A percentile compares a stretch with the other conserved stretches of the same genome.
Conservation (phyloP, 169 alveolate species). For the Cyclospora cayetanensis region DNA sequence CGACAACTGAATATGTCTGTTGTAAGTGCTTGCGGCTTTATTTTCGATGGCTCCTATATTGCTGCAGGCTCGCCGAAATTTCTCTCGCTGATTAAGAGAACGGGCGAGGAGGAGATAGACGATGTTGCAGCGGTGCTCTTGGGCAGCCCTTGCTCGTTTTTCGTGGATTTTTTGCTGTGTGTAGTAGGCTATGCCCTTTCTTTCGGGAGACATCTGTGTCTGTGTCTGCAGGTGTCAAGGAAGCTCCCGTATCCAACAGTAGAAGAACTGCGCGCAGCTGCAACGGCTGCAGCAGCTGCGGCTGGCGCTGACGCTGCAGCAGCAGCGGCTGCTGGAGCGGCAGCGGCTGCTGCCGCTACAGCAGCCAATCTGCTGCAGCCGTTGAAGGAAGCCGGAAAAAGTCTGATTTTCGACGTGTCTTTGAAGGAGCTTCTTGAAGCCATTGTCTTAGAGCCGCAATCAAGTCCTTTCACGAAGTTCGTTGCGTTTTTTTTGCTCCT, state of each 20-base stretch:
- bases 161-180: not conserved
- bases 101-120: not conserved
- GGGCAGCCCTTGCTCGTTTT: not conserved
- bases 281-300: slow-evolving; percentile 20
- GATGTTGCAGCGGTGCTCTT: not conserved
- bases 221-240: not conserved
- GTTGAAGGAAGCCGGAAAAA: not conserved
- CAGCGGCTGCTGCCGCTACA: slow-evolving; percentile 17
- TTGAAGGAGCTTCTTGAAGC: not conserved
- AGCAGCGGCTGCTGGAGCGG: not conserved
- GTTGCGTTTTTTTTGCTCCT: not conserved
- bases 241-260: not conserved
- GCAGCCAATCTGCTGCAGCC: slow-evolving; percentile 12
- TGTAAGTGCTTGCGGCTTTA: too few relatives aligned
- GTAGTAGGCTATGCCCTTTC: too few relatives aligned
- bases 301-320: not conserved
- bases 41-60: too few relatives aligned
- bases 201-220: too few relatives aligned
- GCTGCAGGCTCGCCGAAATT: too few relatives aligned
- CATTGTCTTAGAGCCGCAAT: not conserved
- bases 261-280: too few relatives aligned
- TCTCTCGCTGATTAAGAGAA: too few relatives aligned
- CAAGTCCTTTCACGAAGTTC: not conserved
- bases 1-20: too few relatives aligned
- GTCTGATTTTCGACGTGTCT: not conserved